phyloP scores from a whole-genome alignment of 352 stramenopile genomes.

The Elongisporangium undulatum region DNA sequence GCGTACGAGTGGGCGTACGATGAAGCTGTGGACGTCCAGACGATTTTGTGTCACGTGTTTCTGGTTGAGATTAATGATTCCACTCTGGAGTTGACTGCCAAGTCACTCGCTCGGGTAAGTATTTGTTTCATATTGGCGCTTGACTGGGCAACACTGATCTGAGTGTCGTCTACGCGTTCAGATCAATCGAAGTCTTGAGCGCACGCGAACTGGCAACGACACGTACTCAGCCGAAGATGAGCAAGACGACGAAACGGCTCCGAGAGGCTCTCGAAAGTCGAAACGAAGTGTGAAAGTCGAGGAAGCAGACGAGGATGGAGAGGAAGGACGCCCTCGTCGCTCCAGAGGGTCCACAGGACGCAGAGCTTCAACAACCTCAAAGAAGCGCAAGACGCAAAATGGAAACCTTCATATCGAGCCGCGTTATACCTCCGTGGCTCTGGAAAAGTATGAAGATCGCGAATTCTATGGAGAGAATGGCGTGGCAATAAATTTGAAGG shows the following conservation, averaged over 20 bases:
- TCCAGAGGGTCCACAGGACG: neutral
- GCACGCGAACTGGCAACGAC: neutral
- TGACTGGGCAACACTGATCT: neutral
- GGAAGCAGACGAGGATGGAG: neutral
- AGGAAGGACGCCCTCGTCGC: neutral
- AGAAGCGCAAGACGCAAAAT: conserved; percentile 26
- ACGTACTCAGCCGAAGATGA: neutral
- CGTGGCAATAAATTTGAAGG: conserved; percentile 21
- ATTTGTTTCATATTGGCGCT: neutral
- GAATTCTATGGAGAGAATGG: conserved; percentile 48
- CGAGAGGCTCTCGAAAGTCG: neutral
- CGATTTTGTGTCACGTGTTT: conserved; percentile 73
- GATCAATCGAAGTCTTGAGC: neutral
- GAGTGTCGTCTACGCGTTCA: neutral
- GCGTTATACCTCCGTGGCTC: conserved; percentile 36
- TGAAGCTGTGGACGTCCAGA: conserved; percentile 53
- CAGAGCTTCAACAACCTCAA: neutral
- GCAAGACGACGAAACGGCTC: neutral
- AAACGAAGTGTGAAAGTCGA: neutral
- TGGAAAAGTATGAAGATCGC: conserved; percentile 48
- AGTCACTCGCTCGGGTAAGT: conserved; percentile 45
- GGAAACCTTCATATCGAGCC: conserved; percentile 46
- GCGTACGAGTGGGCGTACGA: conserved; percentile 55
- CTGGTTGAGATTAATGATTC: conserved; percentile 34
- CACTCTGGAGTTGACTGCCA: conserved; percentile 51